A percentile compares a stretch with the other conserved stretches of the same genome.
Conservation (phyloP, 805 yeast species). For the Starmerella kuoi region DNA sequence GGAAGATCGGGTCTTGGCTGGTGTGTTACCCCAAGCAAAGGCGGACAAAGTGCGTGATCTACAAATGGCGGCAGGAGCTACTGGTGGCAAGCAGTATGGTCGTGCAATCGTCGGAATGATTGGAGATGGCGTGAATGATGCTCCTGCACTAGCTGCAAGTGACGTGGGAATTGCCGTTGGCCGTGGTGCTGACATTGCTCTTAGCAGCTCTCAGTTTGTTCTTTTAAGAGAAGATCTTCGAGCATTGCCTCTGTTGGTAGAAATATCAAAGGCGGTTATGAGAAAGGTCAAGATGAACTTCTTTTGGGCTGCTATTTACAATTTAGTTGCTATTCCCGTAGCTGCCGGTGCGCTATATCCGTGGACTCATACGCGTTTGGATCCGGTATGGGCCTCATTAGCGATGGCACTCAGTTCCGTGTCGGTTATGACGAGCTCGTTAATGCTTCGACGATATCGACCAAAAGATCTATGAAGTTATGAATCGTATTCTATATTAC, state of each 20-base stretch:
- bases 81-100: slow-evolving; percentile 12
- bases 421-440: slow-evolving; percentile 73
- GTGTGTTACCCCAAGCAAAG: slow-evolving; percentile 63
- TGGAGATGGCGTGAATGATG: slow-evolving; percentile 77
- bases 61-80: slow-evolving; percentile 33
- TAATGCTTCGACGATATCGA: slow-evolving; percentile 46
- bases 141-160: slow-evolving; percentile 64
- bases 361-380: slow-evolving; percentile 53
- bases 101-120: slow-evolving; percentile 55
- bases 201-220: slow-evolving; percentile 63
- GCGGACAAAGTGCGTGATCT: slow-evolving; percentile 47
- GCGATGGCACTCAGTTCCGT: slow-evolving; percentile 91
- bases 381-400: slow-evolving; percentile 80
- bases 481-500: too few species aligned
- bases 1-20: slow-evolving; percentile 44
- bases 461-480: slow-evolving; percentile 17
- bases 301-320: slow-evolving; percentile 77
- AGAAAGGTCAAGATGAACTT: slow-evolving; percentile 67
- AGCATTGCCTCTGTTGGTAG: slow-evolving; percentile 45
- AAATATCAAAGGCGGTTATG: slow-evolving; percentile 60
- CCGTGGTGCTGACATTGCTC: slow-evolving; percentile 63
- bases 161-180: slow-evolving; percentile 71
- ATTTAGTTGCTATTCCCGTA: slow-evolving; percentile 73
- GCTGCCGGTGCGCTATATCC: slow-evolving; percentile 90
- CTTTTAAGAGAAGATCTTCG: slow-evolving; percentile 40